Evolutionary conservation across 768 basidiomycete genomes (phyloP), one percentile per base, ranked within the genome.

Genomic region (Boletellus emodensis): DNA sequence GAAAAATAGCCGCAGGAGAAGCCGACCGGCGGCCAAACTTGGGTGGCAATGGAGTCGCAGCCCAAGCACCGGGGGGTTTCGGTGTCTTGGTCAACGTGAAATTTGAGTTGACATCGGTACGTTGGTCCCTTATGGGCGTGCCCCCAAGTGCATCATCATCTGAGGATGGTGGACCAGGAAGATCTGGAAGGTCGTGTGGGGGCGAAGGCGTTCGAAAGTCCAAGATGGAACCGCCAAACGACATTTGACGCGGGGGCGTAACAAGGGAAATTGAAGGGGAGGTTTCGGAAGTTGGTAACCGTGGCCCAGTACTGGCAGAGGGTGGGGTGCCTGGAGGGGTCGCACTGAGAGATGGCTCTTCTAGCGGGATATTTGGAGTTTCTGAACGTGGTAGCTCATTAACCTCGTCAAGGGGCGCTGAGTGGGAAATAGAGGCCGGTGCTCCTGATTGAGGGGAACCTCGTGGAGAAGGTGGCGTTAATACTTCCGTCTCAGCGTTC

Each of bases 131-230:
- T 48, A 42, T 50, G 15, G 58, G 66, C 34, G 59, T 55, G 46
- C 44, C 33, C 54, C 68, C 53, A 51, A 67, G 44, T 47, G 64
- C 74, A 38, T 81, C 78, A 32, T 79, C 79, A 13, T 76, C 76
- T 3, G 68, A 69, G 10, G 79, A 78, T 3, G 85, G 83, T 3
- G 82, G 83, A 15, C 68, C 82, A 12, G 85, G 85, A 42, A 88
- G 78, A 7, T 84, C 84, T 10, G 85, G 83, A 51, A 85, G 72
- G 40, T 72, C 77, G 37, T 70, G 71, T 1, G 83, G 81, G 28
- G 86, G 83, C 1, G 85, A 81, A 9, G 83, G 85, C 0, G 82
- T 85, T 57, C 75, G 69, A 57, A 82, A 82, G 46, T 80, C 78
- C 13, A 73, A 53, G 51, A 71, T 76, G 10, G 77, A 72, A 28